Evolutionary conservation across 495 filamentous ascomycete species (phyloP), one percentile per base, ranked within the genome.

Genomic region (Haplographium delicatum): DNA sequence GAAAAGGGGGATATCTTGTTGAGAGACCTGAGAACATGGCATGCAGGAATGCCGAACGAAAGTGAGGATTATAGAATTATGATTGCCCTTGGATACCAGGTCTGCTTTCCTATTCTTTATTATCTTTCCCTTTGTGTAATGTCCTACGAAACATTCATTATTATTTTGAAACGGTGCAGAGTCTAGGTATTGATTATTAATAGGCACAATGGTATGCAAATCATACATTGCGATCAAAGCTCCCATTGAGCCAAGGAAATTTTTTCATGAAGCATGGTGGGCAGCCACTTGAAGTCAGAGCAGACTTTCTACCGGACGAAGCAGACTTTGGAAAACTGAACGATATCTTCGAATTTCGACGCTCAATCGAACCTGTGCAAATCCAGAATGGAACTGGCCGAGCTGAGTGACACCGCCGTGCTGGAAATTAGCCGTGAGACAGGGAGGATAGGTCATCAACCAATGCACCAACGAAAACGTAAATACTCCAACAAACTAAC

Each of bases 1-100:
- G 62, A 63, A 13, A 68, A 68, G 51, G 71, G 71, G 0, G 60
- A 63, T 20, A 54, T 74, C 30, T 61, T 71, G 23, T 60, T 72
- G 33, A 54, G 71, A 19, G 71, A 73, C 53, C 51, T 73, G 30
- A 45, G 68, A 27, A 58, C 70, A 40, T 73, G 69, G 71, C 69
- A 71, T 63, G 69, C 68, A 1, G 69, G 71, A 7, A 69, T 68
- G 62, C 68, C 68, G 26, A 73, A 73, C 55, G 58, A 49, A 30
- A 70, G 67, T 18, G 66, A 69, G 27, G 48, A 65, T 0, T 65
- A 69, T 42, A 58, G 71, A 26, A 65, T 73, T 5, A 73, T 73
- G 71, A 40, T 73, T 34, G 71, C 67, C 20, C 49, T 58, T n/a
- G 61, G 59, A n/a, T 63, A 66, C 39, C 57, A 62, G 55, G 61